Evolutionary conservation across 2,329 filamentous ascomycete species (phyloP), one percentile per base, ranked within the genome.

Genomic region (Colletotrichum navitas): DNA sequence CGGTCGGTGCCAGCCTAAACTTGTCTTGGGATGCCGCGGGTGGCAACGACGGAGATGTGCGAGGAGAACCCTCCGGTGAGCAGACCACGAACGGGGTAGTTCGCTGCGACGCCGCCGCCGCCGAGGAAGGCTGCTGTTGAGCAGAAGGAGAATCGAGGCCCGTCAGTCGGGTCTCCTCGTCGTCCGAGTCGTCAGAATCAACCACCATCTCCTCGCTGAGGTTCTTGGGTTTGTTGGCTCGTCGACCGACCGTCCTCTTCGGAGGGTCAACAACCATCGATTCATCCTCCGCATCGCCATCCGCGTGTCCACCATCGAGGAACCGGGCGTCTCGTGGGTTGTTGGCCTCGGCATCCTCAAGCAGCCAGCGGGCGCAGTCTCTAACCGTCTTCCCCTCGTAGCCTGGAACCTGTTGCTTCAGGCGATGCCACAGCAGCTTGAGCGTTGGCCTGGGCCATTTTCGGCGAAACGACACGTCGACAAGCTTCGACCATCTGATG

Each of bases 401-500:
- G 6, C 74, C 76, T 0, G 81, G 81, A 1, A 83, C 78, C 0
- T 71, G 77, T 55, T 79, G 77, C 69, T 79, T 81, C 56, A 84
- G 73, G 5, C 83, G 81, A 60, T 77, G 77, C 83, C 83, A 85
- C 5, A 83, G 74, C 5, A 85, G 76, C 67, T 80, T 77, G 43
- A 81, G 82, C 0, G 80, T 81, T 14, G 75, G 71, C 5, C 80
- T 79, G 56, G 79, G 79, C 79, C 82, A 85, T 41, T 77, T 80
- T n/a, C 75, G 76, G 51, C 83, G 80, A 64, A 83, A 84, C 7
- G 77, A 73, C 49, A 82, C 80, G 65, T 85, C 79, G 7, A 83
- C 81, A 34, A 89, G 76, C 32, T 77, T 80, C 45, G 77, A 74
- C 88, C 88, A 90, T 0, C 83, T 83, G 51, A 90, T 87, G 58